Conservation (phyloP, 2,329 filamentous ascomycete species). For the Trichoderma sp. region DNA sequence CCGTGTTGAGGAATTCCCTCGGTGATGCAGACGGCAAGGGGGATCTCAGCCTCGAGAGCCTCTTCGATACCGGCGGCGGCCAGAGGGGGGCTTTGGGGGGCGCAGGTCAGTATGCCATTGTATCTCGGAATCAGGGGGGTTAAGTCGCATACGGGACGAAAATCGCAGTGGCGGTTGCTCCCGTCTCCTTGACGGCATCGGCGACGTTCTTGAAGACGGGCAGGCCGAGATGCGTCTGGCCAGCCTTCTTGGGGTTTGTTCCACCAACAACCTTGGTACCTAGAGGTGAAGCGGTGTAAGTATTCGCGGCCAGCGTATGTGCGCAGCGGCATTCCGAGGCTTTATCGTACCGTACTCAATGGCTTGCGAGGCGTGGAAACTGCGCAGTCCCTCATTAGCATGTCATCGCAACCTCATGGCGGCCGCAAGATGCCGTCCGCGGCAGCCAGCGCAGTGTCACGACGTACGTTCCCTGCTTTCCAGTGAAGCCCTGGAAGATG, state of each 20-base stretch:
- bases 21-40: conserved; percentile 94
- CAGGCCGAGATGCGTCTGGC: conserved; percentile 79
- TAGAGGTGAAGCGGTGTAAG: conserved; percentile 38
- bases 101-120: conserved; percentile 19
- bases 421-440: not conserved
- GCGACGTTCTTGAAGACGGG: conserved; percentile 89
- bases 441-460: not conserved
- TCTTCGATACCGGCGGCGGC: conserved; percentile 96
- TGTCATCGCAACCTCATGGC: not conserved
- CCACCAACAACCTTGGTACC: conserved; percentile 97
- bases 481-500: conserved; percentile 95
- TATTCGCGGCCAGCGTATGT: conserved; percentile 2
- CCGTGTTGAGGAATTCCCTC: conserved; percentile 97
- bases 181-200: conserved; percentile 86
- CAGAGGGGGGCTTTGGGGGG: conserved; percentile 71
- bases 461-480: conserved; percentile 89
- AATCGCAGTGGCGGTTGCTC: conserved; percentile 87
- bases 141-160: conserved; percentile 76
- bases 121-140: not conserved
- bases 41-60: conserved; percentile 87
- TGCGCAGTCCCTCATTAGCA: conserved; percentile 37
- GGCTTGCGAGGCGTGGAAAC: conserved; percentile 95
- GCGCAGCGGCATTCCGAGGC: conserved; percentile 21
- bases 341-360: conserved; percentile 85
- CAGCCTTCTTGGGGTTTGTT: conserved; percentile 99